Percentiles rank a stretch among this genome's conserved stretches.
These are phyloP conservation scores for Balakata baccata DNA, from an alignment of 345 rosid species.

Conservation along the genomic window DNA sequence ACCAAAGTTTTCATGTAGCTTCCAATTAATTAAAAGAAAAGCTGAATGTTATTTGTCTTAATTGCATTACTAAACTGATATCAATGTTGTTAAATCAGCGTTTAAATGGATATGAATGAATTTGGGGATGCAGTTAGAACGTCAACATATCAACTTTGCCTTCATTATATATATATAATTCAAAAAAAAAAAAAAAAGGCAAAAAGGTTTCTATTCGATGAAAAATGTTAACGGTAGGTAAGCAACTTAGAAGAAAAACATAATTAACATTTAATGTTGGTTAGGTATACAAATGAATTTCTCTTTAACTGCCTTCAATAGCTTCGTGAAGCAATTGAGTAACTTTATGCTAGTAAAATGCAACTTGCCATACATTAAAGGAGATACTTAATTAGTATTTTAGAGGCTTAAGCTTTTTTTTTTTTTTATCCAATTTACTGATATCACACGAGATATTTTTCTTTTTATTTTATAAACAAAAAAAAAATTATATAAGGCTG, in stretches of 20 bases:
- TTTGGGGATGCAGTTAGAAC: constrained; percentile 5
- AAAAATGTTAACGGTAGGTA: constrained; percentile 21
- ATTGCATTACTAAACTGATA: neutral
- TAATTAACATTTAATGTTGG: constrained; percentile 23
- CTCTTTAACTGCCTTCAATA: constrained; percentile 16
- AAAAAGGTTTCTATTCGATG: neutral
- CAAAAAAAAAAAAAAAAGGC: neutral
- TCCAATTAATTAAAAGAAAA: no score
- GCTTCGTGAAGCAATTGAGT: constrained; percentile 1
- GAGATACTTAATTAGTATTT: no score
- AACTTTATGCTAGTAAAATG: constrained; percentile 25
- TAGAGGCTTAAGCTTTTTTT: no score
- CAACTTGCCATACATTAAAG: constrained; percentile 18
- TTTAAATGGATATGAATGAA: neutral
- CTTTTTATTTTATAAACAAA: no score
- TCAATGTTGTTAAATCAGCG: neutral
- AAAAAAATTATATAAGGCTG: no score
- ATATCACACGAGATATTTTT: no score
- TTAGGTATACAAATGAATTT: constrained; percentile 13
- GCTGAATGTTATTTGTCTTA: neutral
- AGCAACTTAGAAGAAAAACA: constrained; percentile 19
- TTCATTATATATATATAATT: neutral
- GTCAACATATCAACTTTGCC: neutral
- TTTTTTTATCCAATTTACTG: neutral
- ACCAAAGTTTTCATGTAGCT: no score